Evolutionary conservation across 2,329 filamentous ascomycete species (phyloP), one percentile per base, ranked within the genome.

Genomic region (Lecanicillium sp.): DNA sequence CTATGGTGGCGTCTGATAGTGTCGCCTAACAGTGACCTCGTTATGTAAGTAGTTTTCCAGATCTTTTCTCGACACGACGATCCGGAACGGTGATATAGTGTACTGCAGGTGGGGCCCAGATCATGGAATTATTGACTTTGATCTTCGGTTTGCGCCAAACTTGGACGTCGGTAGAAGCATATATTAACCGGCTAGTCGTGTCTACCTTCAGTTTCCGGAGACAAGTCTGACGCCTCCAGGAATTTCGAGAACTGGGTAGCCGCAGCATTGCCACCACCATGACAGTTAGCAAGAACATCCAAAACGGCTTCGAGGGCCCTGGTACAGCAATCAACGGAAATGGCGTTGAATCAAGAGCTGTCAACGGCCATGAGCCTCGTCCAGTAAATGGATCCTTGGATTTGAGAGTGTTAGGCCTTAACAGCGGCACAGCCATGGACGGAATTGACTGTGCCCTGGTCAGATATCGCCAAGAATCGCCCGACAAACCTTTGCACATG

Each of bases 381-480:
- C 29, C 29, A 31, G 13, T 6, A 6, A 31, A 6, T 6, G 44
- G 55, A 35, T 43, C 52, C 18, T 53, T 76, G 40, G 64, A 74
- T 45, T 47, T 75, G 16, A 71, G 60, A 3, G 69, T 75, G 9
- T 59, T 77, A 17, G 73, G 73, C 2, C 52, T 75, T 33, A 49
- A 65, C 58, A 39, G 61, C 34, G 68, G 68, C 19, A 71, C 67
- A 8, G 65, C 64, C 1, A 69, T 76, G 70, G 71, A 74, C 46
- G 66, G 68, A 22, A 73, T 78, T 31, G 70, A 76, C 49, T 75
- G 71, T 48, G 72, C 70, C 4, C 60, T 77, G 13, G 74, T 73
- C 49, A 68, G 58, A 43, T 78, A 76, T 50, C 58, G 58, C 37
- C 74, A 78, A 51, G 63, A 67, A 18, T 61, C 63, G 8, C 72